Percentiles rank a stretch among this genome's conserved stretches.
These are phyloP conservation scores for Chenopodium suecicum DNA, from an alignment of 148 eudicot genomes.

Conservation along the genomic window DNA sequence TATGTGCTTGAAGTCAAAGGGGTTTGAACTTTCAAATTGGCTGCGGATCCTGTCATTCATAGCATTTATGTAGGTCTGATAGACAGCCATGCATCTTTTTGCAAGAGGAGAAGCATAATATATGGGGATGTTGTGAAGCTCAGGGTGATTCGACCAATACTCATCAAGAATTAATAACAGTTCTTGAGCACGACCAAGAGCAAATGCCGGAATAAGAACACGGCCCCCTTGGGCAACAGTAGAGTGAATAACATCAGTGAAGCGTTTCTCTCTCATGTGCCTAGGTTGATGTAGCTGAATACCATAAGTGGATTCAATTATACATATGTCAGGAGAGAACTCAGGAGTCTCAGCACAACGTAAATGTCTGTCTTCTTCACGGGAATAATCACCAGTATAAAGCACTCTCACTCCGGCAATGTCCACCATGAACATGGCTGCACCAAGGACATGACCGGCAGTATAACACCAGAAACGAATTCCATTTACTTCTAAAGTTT, in stretches of 20 bases:
- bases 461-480: constrained; percentile 98
- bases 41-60: constrained; percentile 91
- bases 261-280: constrained; percentile 74
- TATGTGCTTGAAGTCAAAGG: constrained; percentile 89
- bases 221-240: constrained; percentile 92
- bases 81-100: constrained; percentile 89
- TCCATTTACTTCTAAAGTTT: constrained; percentile 93
- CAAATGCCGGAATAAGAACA: constrained; percentile 89
- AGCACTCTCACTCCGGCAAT: constrained; percentile 93
- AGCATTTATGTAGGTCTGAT: constrained; percentile 89
- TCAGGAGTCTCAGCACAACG: constrained; percentile 91
- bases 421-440: constrained; percentile 99
- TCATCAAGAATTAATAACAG: constrained; percentile 89
- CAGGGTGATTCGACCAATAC: constrained; percentile 94
- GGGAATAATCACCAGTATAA: constrained; percentile 95
- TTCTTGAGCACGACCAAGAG: constrained; percentile 99
- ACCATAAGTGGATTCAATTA: constrained; percentile 92
- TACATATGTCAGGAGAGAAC: constrained; percentile 90
- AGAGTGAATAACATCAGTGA: constrained; percentile 84
- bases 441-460: constrained; percentile 98
- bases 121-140: constrained; percentile 78
- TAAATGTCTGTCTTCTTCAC: constrained; percentile 95
- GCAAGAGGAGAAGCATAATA: constrained; percentile 98
- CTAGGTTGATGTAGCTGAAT: constrained; percentile 91
- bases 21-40: constrained; percentile 84